Conservation (phyloP, 2,329 filamentous ascomycete species). For the Pseudogymnoascus sp. region DNA sequence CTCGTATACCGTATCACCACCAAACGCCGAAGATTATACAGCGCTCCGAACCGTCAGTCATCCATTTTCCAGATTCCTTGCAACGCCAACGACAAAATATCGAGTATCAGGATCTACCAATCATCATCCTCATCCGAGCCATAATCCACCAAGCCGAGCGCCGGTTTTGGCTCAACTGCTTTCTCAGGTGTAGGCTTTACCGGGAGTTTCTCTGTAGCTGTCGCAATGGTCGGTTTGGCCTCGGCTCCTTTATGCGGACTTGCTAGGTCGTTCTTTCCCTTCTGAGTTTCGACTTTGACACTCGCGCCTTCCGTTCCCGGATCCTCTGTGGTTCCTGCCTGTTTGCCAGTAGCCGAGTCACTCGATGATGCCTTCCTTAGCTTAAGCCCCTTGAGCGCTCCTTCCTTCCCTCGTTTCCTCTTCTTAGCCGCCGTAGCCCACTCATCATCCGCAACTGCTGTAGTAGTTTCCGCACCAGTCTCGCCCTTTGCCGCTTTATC, state of each 20-base stretch:
- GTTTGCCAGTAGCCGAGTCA: neutral
- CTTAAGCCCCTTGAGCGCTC: conserved; percentile 28
- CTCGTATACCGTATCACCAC: neutral
- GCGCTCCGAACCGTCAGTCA: neutral
- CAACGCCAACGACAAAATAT: neutral
- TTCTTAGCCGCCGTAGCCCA: conserved; percentile 33
- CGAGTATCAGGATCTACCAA: neutral
- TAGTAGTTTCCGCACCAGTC: conserved; percentile 16
- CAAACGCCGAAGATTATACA: neutral
- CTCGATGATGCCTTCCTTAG: conserved; percentile 23
- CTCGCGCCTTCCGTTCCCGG: neutral
- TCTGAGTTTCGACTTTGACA: neutral
- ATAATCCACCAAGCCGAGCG: conserved; percentile 46
- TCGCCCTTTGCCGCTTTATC: conserved; percentile 20
- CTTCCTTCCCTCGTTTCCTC: conserved; percentile 34
- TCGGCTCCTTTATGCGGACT: neutral
- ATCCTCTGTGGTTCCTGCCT: neutral
- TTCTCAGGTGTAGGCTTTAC: neutral
- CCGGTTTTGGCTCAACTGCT: neutral
- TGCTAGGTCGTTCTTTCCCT: neutral
- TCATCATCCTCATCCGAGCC: conserved; percentile 48
- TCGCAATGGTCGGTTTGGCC: neutral
- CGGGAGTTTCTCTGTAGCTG: neutral
- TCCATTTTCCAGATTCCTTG: neutral
- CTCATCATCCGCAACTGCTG: conserved; percentile 26